Evolutionary conservation across 2,329 filamentous ascomycete genomes (phyloP).

Genomic region (Neonectria sp.): DNA sequence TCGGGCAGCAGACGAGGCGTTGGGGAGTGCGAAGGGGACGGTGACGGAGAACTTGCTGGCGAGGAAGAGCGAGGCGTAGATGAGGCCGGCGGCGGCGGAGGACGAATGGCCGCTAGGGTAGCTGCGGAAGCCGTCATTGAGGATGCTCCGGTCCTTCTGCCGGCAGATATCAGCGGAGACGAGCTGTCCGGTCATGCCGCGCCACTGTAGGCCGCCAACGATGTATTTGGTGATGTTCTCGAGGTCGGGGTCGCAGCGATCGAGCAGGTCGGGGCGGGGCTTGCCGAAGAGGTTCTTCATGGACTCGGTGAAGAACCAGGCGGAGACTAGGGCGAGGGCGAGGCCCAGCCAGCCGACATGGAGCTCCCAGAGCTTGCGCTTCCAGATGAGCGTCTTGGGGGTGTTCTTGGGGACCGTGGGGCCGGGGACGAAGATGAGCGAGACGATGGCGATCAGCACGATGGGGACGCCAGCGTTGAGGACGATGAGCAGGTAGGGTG

Average conservation of each 20-base stretch:
- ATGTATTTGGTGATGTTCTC: constrained; percentile 71
- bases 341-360: constrained; percentile 90
- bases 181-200: constrained; percentile 73
- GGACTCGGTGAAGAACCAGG: constrained; percentile 87
- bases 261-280: constrained; percentile 86
- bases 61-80: constrained; percentile 90
- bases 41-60: constrained; percentile 85
- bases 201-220: constrained; percentile 72
- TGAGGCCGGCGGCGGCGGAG: constrained; percentile 82
- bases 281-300: constrained; percentile 85
- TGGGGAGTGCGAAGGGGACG: constrained; percentile 76
- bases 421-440: constrained; percentile 80
- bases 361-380: constrained; percentile 90
- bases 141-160: constrained; percentile 71
- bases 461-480: constrained; percentile 76
- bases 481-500: constrained; percentile 75
- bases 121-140: constrained; percentile 87
- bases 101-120: constrained; percentile 74
- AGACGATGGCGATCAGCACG: constrained; percentile 77
- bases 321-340: constrained; percentile 77
- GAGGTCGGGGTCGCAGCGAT: constrained; percentile 83
- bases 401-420: constrained; percentile 75
- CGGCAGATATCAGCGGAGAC: constrained; percentile 85
- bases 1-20: constrained; percentile 62
- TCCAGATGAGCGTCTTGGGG: constrained; percentile 78